Evolutionary conservation across 2,329 filamentous ascomycete species (phyloP).

Genomic region (Claviceps humidiphila): DNA sequence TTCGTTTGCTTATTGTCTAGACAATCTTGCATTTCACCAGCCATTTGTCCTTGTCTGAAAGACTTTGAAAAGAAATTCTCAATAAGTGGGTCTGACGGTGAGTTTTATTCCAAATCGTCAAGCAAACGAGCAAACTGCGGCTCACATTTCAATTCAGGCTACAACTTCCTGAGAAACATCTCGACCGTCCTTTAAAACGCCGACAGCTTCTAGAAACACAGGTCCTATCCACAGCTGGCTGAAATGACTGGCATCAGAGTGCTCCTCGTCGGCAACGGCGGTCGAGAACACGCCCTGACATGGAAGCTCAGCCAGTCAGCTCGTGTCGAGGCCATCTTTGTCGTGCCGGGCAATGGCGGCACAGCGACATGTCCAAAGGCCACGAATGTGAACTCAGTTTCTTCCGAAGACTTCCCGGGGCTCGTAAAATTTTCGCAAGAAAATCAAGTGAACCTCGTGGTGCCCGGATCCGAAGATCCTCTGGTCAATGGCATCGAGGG

Average conservation of each 20-base stretch:
- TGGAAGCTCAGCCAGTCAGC: conserved; percentile 90
- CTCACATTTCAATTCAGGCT: background rate
- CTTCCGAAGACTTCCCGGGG: conserved; percentile 62
- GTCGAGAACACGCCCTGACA: conserved; percentile 84
- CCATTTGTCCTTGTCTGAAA: background rate
- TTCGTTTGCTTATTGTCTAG: too few relatives aligned
- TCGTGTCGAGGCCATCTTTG: conserved; percentile 61
- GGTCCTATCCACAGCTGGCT: background rate
- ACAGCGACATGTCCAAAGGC: conserved; percentile 60
- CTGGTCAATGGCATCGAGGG: conserved; percentile 81
- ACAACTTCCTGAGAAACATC: background rate
- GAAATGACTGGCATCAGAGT: conserved; percentile 42
- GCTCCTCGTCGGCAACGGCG: conserved; percentile 84
- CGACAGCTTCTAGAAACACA: background rate
- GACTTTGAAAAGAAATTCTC: background rate
- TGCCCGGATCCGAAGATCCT: conserved; percentile 84
- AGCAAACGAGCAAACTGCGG: background rate
- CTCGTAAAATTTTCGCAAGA: conserved; percentile 64
- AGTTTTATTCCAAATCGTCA: background rate
- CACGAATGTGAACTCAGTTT: conserved; percentile 55
- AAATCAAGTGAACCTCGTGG: conserved; percentile 65
- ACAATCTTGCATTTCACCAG: background rate
- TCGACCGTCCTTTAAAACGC: background rate
- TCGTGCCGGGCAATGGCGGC: conserved; percentile 73
- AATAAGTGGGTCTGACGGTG: background rate